Evolutionary conservation across 306 rosid genomes (phyloP).

Genomic region (Rosa rugosa): DNA sequence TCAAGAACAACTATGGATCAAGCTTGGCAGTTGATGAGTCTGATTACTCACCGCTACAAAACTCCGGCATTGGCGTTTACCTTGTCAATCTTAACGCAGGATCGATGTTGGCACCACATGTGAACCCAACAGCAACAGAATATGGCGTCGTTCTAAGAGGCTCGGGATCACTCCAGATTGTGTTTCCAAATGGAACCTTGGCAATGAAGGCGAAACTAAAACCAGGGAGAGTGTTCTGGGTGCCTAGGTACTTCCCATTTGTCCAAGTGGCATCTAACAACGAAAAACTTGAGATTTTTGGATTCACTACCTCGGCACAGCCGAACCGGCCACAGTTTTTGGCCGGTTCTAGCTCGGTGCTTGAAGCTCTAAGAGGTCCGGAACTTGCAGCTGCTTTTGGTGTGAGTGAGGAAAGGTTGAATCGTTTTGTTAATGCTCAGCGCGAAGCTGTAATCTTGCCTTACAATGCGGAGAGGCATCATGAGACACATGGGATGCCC

Average conservation of each 20-base stretch:
- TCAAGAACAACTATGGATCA: conserved; percentile 60
- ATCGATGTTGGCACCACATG: conserved; percentile 87
- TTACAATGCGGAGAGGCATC: conserved; percentile 7
- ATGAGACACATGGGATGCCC: not conserved
- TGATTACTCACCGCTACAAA: conserved; percentile 49
- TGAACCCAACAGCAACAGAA: conserved; percentile 82
- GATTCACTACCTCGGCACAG: not conserved
- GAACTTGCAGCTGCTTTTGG: conserved; percentile 72
- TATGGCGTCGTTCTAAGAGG: conserved; percentile 70
- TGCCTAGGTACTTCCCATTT: conserved; percentile 67
- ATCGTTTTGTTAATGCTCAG: conserved; percentile 39
- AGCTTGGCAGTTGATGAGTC: conserved; percentile 57
- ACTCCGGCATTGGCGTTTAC: conserved; percentile 56
- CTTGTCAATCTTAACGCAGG: conserved; percentile 78
- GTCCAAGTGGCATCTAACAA: conserved; percentile 72
- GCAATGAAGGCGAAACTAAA: conserved; percentile 56
- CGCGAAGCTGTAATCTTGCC: conserved; percentile 53
- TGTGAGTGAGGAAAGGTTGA: conserved; percentile 40
- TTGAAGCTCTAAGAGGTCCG: conserved; percentile 51
- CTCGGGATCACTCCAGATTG: conserved; percentile 57
- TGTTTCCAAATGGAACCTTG: conserved; percentile 71
- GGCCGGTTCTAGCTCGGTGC: conserved; percentile 62
- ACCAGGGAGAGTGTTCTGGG: conserved; percentile 74
- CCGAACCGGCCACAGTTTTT: conserved; percentile 50
- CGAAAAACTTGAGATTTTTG: conserved; percentile 27